These are phyloP conservation scores for Syzygium oleosum DNA, from an alignment of 345 rosid genomes.

Conservation along the genomic window DNA sequence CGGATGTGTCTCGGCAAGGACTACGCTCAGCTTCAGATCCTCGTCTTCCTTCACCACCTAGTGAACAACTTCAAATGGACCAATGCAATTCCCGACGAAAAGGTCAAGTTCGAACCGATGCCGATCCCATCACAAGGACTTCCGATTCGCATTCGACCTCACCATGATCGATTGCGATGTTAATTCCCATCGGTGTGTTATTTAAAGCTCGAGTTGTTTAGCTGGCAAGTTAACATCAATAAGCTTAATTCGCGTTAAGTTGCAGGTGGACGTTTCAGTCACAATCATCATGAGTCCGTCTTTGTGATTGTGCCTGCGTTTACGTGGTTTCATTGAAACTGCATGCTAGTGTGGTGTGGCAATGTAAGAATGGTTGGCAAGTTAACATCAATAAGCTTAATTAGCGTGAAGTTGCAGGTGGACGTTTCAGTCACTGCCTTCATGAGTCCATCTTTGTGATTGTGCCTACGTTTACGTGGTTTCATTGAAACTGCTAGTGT, in stretches of 20 bases:
- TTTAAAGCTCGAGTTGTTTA: background rate
- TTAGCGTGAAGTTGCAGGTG: too few relatives aligned
- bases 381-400: too few relatives aligned
- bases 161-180: background rate
- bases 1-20: slow-evolving; percentile 19
- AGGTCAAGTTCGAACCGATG: slow-evolving; percentile 1
- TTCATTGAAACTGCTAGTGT: background rate
- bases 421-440: background rate
- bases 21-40: slow-evolving; percentile 4
- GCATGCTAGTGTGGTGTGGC: too few relatives aligned
- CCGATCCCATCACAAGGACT: slow-evolving; percentile 8
- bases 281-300: too few relatives aligned
- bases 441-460: background rate
- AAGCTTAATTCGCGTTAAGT: background rate
- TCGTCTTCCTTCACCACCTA: slow-evolving; percentile 14
- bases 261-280: too few relatives aligned
- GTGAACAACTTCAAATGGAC: slow-evolving; percentile 16
- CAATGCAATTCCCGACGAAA: slow-evolving; percentile 1
- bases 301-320: too few relatives aligned
- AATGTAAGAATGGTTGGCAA: background rate
- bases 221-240: background rate
- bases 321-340: too few relatives aligned
- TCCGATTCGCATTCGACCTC: slow-evolving; percentile 6
- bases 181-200: background rate
- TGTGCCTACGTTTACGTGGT: background rate